Evolutionary conservation across 306 rosid genomes (phyloP), one percentile per base, ranked within the genome.

Genomic region (Ormosia emarginata): DNA sequence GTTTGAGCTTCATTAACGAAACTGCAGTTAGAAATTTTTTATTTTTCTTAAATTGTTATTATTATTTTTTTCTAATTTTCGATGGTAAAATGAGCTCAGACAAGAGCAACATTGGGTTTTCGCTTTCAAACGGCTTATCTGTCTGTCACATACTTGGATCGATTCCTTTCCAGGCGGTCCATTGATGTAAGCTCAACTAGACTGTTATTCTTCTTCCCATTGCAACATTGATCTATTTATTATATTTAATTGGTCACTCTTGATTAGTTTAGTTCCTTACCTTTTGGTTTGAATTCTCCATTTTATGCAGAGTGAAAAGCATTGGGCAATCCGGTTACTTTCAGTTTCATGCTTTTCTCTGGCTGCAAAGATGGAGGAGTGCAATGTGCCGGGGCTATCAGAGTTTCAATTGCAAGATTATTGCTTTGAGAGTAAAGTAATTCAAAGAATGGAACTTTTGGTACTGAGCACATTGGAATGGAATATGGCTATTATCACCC

Each of bases 341-440:
- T 91, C 98, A 24, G 83, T 88, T 79, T 96, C 94, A 44, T 92
- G 98, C 67, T 86, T 95, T 37, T 89, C 93, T 10, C 14, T 93
- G 62, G 99, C 97, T 15, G 94, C 94, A 46, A 95, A 95, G 77
- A 93, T 93, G 97, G 91, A 89, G 68, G 99, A 93, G 65, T 69
- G 79, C 39, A 85, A 53, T 71, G 87, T 81, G 67, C 99, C 97
- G 0, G 71, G 37, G 36, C 77, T 92, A 10, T 85, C 95, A 33
- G 86, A 82, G 32, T 93, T 84, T 67, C 85, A 81, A 64, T 59
- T 66, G 43, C 85, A 89, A 58, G 92, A 92, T 77, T 88, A 84
- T 81, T 56, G 65, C 55, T 89, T 90, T 63, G 88, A 87, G 55
- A 86, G 86, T 61, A 82, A 58, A 82, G 77, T 81, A 71, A 82